Conservation (phyloP, 2,329 filamentous ascomycete species). For the Xylariaceae sp. region DNA sequence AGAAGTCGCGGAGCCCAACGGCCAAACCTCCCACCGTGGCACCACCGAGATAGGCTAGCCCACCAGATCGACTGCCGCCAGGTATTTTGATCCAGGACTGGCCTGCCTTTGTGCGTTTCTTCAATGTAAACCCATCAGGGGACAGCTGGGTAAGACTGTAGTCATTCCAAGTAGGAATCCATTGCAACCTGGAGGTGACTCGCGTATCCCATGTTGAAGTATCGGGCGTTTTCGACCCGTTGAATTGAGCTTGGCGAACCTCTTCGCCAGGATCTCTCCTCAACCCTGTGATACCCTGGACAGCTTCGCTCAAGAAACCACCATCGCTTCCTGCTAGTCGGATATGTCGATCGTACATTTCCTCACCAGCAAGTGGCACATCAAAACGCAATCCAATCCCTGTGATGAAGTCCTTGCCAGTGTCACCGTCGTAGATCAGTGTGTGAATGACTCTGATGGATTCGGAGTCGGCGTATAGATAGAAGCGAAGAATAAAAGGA, state of each 20-base stretch:
- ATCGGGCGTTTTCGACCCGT: conserved; percentile 40
- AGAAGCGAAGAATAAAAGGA: conserved; percentile 52
- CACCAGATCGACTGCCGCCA: conserved; percentile 50
- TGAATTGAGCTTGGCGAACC: conserved; percentile 46
- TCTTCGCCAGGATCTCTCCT: conserved; percentile 47
- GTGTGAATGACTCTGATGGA: conserved; percentile 52
- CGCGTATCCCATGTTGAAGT: conserved; percentile 41
- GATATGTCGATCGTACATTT: conserved; percentile 56
- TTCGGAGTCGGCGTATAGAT: conserved; percentile 54
- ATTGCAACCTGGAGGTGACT: conserved; percentile 44
- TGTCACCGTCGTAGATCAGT: conserved; percentile 49
- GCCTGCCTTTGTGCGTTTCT: conserved; percentile 55
- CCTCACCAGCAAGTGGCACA: conserved; percentile 47
- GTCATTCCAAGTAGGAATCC: conserved; percentile 56
- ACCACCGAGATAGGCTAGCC: conserved; percentile 55
- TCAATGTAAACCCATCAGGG: conserved; percentile 55
- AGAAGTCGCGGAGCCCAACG: conserved; percentile 56
- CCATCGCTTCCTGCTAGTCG: conserved; percentile 51
- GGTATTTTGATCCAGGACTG: conserved; percentile 56
- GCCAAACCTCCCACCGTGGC: conserved; percentile 54
- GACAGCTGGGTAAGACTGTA: conserved; percentile 55
- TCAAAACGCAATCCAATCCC: conserved; percentile 52
- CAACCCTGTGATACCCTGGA: conserved; percentile 57
- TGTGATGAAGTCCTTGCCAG: conserved; percentile 45
- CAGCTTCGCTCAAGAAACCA: conserved; percentile 52